These are phyloP conservation scores for Rhodomyrtus tomentosa DNA, from an alignment of 345 rosid species.

Conservation along the genomic window DNA sequence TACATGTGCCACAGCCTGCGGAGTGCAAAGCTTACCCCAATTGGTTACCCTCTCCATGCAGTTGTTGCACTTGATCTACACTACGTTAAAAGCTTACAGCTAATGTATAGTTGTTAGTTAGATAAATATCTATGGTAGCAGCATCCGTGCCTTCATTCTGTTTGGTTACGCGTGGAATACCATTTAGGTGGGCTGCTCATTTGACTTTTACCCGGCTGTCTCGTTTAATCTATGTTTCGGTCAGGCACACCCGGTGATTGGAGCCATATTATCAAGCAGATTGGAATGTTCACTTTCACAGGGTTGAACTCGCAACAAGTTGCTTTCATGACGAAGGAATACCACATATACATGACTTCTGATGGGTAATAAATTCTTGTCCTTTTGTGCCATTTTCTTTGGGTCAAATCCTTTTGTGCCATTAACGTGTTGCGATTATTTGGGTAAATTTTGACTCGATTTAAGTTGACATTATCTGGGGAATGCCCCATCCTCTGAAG, in stretches of 20 bases:
- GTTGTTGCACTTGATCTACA: background rate
- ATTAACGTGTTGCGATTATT: background rate
- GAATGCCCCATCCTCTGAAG: background rate
- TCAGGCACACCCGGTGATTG: slow-evolving; percentile 39
- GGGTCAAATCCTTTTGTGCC: background rate
- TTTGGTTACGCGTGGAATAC: background rate
- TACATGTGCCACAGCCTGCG: background rate
- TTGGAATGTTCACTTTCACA: slow-evolving; percentile 78
- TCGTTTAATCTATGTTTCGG: slow-evolving; percentile 10
- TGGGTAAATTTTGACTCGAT: background rate
- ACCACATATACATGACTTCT: slow-evolving; percentile 68
- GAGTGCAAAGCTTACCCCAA: background rate
- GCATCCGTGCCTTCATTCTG: background rate
- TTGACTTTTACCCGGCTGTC: background rate
- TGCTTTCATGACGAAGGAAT: slow-evolving; percentile 47
- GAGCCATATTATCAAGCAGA: slow-evolving; percentile 69
- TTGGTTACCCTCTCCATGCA: background rate
- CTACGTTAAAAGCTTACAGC: background rate
- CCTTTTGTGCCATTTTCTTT: background rate
- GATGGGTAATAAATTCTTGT: slow-evolving; percentile 40
- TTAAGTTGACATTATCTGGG: background rate
- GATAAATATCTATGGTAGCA: background rate
- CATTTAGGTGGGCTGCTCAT: background rate
- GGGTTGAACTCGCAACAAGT: slow-evolving; percentile 60
- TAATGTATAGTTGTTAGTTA: background rate